Evolutionary conservation across 2,329 filamentous ascomycete genomes (phyloP), one percentile per base, ranked within the genome.

Genomic region (Amauroascus niger): DNA sequence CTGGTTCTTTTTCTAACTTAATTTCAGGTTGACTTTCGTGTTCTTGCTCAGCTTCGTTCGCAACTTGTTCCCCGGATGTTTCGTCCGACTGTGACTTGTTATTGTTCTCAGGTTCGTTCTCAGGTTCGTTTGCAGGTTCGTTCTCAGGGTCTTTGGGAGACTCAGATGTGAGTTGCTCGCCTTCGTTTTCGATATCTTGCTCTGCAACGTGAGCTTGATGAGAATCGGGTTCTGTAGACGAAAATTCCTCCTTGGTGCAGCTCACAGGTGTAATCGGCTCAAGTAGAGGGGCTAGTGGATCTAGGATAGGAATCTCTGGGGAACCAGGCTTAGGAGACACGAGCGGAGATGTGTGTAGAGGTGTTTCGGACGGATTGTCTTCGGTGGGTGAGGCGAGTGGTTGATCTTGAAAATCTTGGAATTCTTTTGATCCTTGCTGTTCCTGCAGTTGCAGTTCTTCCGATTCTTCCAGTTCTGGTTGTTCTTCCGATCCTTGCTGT

Each of bases 271-370:
- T 56, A 13, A 14, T 55, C 26, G 55, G 53, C 2, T n/a, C n/a
- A n/a, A 49, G 52, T 11, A 53, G 55, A 45, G 57, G 46, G 9
- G 51, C 40, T 33, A 58, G 32, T 18, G 61, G 54, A 16, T 62
- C 56, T 52, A 56, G 60, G 52, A 54, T 61, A 58, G 52, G 49
- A 35, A 41, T 35, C 16, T 30, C n/a, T 14, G 40, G 43, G 37
- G 40, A 24, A 3, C 49, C 49, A 14, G 22, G 24, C n/a, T 57
- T 52, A 2, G 54, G 50, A 49, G 53, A 51, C 11, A 44, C 30
- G 30, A 52, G 49, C 37, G 55, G 55, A 41, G 57, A 33, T 51
- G 49, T 52, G 47, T 44, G 32, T 37, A 49, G 37, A 30, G 50
- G 37, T 48, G 53, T 20, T 39, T 22, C 33, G n/a, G 20, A 11